Evolutionary conservation across 495 filamentous ascomycete genomes (phyloP).

Genomic region (Tuber magnatum): DNA sequence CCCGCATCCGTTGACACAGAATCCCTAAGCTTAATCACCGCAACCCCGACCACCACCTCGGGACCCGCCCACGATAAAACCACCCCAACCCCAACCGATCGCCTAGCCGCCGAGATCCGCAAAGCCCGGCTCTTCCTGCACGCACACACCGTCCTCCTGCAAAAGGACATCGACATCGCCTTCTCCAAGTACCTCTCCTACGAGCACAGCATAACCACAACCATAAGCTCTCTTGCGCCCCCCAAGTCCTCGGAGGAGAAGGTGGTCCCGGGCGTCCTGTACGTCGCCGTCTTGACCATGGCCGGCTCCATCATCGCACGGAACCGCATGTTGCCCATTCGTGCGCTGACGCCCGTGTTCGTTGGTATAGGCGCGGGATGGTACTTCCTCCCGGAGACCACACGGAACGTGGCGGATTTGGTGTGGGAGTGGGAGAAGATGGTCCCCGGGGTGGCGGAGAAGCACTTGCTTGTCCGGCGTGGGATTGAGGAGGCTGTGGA

Average conservation of each 20-base stretch:
- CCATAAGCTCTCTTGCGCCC: slow-evolving; percentile 78
- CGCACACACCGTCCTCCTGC: slow-evolving; percentile 58
- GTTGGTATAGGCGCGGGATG: slow-evolving; percentile 68
- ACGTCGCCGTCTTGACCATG: slow-evolving; percentile 88
- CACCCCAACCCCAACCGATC: slow-evolving; percentile 76
- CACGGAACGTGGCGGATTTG: slow-evolving; percentile 74
- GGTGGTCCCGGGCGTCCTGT: slow-evolving; percentile 75
- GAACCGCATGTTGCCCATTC: slow-evolving; percentile 73
- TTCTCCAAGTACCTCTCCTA: slow-evolving; percentile 67
- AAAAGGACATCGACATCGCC: slow-evolving; percentile 68
- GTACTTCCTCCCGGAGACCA: slow-evolving; percentile 67
- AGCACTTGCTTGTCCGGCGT: slow-evolving; percentile 61
- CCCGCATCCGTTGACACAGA: background rate
- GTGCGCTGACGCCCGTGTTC: slow-evolving; percentile 61
- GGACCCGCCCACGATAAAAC: slow-evolving; percentile 16
- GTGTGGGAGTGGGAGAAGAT: slow-evolving; percentile 83
- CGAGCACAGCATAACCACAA: slow-evolving; percentile 77
- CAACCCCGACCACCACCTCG: slow-evolving; percentile 27
- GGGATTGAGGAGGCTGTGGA: slow-evolving; percentile 63
- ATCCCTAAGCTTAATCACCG: background rate
- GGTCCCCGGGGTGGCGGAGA: slow-evolving; percentile 69
- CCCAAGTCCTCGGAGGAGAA: slow-evolving; percentile 71
- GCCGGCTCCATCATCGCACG: slow-evolving; percentile 79
- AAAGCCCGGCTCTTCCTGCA: slow-evolving; percentile 74
- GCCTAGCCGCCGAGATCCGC: slow-evolving; percentile 75